Evolutionary conservation across 805 yeast species (phyloP), one percentile per base, ranked within the genome.

Genomic region (Barnettozyma vustinii): DNA sequence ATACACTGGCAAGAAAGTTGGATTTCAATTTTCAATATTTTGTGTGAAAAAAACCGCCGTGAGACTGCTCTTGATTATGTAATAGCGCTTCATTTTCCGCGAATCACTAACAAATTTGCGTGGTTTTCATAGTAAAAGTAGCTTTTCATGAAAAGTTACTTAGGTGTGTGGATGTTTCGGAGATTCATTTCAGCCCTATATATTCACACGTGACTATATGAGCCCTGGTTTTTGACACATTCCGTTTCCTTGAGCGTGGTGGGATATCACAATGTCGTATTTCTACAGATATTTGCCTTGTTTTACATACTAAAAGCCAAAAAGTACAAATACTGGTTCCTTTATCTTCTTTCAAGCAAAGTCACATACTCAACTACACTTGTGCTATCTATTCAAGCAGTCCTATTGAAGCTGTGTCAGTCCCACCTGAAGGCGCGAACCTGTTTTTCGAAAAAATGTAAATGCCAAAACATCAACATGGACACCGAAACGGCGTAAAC

Each of bases 1-100:
- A 20, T 40, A 30, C 40, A 37, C 35, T 33, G 30, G 32, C 42
- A 37, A 42, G 30, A 42, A 37, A 25, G 46, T 35, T 43, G 40
- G 27, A n/a, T 43, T 43, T 33, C 40, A 42, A 32, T 42, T 47
- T 47, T 43, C 36, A 39, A 19, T 36, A 37, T 25, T 39, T 46
- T 46, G 20, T n/a, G 35, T 15, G 35, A 35, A 33, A 42, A 42
- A 42, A 37, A 41, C 35, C 40, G 30, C n/a, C 13, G 3, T 18
- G 48, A 40, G 48, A 45, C 48, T 45, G 48, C 33, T 33, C 8
- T 37, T 36, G 42, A n/a, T 44, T 37, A 37, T 44, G 42, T 37
- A 32, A 37, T 13, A 37, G 2, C 9, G 2, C 9, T 12, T 18
- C 4, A 26, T 8, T 16, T 12, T n/a, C 32, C 43, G 27, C 41